Evolutionary conservation across 1,139 yeast genomes (phyloP).

Genomic region (Hyphopichia pseudoburtonii): DNA sequence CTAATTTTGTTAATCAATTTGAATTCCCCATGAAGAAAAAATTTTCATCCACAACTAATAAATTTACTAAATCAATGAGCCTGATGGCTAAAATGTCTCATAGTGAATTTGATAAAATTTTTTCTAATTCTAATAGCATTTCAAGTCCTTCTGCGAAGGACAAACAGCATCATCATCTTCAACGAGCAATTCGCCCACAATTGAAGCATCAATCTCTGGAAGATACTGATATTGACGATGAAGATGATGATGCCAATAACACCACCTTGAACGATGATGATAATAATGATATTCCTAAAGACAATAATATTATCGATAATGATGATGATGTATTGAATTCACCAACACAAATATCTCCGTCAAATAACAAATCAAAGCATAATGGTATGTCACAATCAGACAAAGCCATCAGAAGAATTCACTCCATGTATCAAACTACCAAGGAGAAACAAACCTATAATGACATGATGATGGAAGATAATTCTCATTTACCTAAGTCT

Average conservation of each 20-base stretch:
- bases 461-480: conserved; percentile 24
- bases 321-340: conserved; percentile 8
- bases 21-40: conserved; percentile 22
- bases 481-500: conserved; percentile 41
- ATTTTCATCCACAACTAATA: conserved; percentile 16
- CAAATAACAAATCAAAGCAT: not conserved
- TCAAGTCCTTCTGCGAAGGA: not conserved
- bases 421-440: conserved; percentile 59
- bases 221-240: conserved; percentile 8
- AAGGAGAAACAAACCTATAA: conserved; percentile 33
- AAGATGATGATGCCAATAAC: conserved; percentile 11
- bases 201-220: conserved; percentile 1
- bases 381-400: not conserved
- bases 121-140: not conserved
- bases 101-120: conserved; percentile 5
- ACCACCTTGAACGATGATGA: conserved; percentile 10
- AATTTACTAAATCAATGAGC: conserved; percentile 19
- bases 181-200: not conserved
- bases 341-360: conserved; percentile 1
- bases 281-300: not conserved
- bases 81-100: conserved; percentile 17
- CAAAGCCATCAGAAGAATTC: conserved; percentile 53
- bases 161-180: not conserved
- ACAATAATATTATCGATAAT: conserved; percentile 8
- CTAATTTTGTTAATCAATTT: conserved; percentile 19